phyloP scores from a whole-genome alignment of 441 rosid species.

The Arabidopsis lyrata region DNA sequence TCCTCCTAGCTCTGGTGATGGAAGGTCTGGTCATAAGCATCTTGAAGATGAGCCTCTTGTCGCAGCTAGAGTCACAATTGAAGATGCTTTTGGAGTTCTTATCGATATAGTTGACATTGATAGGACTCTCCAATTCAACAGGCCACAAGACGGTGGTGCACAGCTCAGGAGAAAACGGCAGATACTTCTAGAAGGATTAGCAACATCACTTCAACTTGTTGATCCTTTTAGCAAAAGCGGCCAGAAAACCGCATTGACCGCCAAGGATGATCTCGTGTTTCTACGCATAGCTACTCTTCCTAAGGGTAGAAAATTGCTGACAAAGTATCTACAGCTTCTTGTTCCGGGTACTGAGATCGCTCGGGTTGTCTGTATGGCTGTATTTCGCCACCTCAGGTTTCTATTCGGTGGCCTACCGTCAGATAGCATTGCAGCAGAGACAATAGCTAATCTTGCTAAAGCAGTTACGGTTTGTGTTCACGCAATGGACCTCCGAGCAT shows the following conservation, averaged over 20 bases:
- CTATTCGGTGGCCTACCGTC: slow-evolving; percentile 79
- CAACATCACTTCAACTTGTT: slow-evolving; percentile 85
- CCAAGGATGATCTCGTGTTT: slow-evolving; percentile 85
- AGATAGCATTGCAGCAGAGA: slow-evolving; percentile 71
- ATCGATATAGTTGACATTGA: slow-evolving; percentile 86
- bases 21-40: slow-evolving; percentile 61
- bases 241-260: slow-evolving; percentile 59
- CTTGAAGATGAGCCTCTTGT: slow-evolving; percentile 87
- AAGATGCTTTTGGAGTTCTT: slow-evolving; percentile 68
- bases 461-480: slow-evolving; percentile 70
- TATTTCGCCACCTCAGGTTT: slow-evolving; percentile 79
- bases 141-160: slow-evolving; percentile 84
- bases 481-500: slow-evolving; percentile 87
- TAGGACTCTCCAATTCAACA: slow-evolving; percentile 62
- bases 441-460: slow-evolving; percentile 66
- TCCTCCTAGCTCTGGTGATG: slow-evolving; percentile 59
- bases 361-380: slow-evolving; percentile 89
- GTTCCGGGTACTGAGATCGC: slow-evolving; percentile 87
- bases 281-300: slow-evolving; percentile 80
- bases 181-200: slow-evolving; percentile 81
- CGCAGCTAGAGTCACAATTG: slow-evolving; percentile 84
- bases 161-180: slow-evolving; percentile 83
- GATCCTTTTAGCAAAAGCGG: slow-evolving; percentile 87
- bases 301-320: slow-evolving; percentile 76
- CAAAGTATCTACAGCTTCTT: slow-evolving; percentile 75